These are phyloP conservation scores for Candida mattraensis DNA, from an alignment of 805 yeast species.

Conservation along the genomic window DNA sequence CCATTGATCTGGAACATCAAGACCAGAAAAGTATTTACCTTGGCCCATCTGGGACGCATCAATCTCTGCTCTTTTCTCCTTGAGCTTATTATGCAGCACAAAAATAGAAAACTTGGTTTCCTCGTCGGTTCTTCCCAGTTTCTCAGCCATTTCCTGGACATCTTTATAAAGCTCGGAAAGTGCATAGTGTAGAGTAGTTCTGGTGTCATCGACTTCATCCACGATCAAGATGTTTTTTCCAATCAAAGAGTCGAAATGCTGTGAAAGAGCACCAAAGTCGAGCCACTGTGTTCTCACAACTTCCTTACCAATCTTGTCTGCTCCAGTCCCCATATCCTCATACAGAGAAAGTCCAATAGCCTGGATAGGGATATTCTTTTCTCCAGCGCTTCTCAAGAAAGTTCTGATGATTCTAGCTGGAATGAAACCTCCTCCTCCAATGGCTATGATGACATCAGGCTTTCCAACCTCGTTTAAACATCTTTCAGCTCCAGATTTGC, in stretches of 20 bases:
- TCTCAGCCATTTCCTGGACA: constrained; percentile 57
- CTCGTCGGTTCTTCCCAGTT: constrained; percentile 57
- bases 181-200: constrained; percentile 87
- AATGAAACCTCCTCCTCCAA: constrained; percentile 74
- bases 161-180: constrained; percentile 71
- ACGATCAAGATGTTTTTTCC: constrained; percentile 82
- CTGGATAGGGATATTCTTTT: constrained; percentile 67
- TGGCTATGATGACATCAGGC: constrained; percentile 60
- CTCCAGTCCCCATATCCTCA: constrained; percentile 52
- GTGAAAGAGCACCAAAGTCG: constrained; percentile 69
- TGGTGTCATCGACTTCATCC: constrained; percentile 90
- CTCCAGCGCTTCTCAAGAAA: constrained; percentile 55
- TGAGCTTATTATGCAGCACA: constrained; percentile 81
- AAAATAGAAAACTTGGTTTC: constrained; percentile 70
- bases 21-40: constrained; percentile 71
- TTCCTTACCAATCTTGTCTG: constrained; percentile 67
- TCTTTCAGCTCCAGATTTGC: constrained; percentile 50
- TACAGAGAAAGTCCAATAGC: constrained; percentile 67
- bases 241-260: constrained; percentile 71
- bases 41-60: constrained; percentile 61
- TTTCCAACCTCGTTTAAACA: constrained; percentile 32
- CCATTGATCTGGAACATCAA: constrained; percentile 77
- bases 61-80: constrained; percentile 75
- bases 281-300: constrained; percentile 90
- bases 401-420: constrained; percentile 69